Conservation (phyloP, 2,329 filamentous ascomycete genomes). For the Sporothrix inflata region DNA sequence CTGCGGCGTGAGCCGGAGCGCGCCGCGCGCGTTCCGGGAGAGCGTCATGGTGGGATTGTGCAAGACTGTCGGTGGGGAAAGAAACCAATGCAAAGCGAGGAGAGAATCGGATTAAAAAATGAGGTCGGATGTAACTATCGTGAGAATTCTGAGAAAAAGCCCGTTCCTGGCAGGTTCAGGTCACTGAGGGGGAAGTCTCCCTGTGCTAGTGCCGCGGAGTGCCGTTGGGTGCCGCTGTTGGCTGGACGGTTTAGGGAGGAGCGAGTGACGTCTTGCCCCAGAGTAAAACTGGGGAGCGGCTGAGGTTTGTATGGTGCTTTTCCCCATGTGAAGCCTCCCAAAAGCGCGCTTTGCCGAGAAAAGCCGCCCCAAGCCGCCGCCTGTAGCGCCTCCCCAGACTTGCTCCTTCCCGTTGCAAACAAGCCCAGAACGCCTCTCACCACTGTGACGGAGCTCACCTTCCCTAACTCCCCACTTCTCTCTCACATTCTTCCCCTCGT, state of each 20-base stretch:
- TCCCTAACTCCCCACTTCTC: background rate
- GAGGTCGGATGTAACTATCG: background rate
- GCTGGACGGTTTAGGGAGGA: slow-evolving; percentile 7
- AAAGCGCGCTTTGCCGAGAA: slow-evolving; percentile 40
- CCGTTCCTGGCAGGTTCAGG: slow-evolving; percentile 6
- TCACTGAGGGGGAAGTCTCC: background rate
- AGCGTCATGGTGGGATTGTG: slow-evolving; percentile 18
- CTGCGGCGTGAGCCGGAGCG: slow-evolving; percentile 16
- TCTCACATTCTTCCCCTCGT: background rate
- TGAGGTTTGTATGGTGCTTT: background rate
- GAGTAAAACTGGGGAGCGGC: slow-evolving; percentile 19
- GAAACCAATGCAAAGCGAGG: background rate
- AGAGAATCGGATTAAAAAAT: background rate
- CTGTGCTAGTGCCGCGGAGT: background rate
- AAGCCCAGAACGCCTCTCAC: background rate
- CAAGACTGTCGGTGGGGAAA: background rate
- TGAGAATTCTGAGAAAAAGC: background rate
- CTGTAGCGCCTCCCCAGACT: slow-evolving; percentile 13
- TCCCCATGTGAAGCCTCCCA: background rate
- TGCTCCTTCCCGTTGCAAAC: slow-evolving; percentile 18
- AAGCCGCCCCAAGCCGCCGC: slow-evolving; percentile 51
- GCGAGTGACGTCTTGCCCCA: slow-evolving; percentile 25
- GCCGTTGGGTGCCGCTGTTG: slow-evolving; percentile 6
- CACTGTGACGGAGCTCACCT: background rate
- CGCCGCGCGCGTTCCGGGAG: slow-evolving; percentile 19